These are phyloP conservation scores for Bonia amplexicaulis DNA, from an alignment of 176 grass and related monocot genomes.

Conservation along the genomic window DNA sequence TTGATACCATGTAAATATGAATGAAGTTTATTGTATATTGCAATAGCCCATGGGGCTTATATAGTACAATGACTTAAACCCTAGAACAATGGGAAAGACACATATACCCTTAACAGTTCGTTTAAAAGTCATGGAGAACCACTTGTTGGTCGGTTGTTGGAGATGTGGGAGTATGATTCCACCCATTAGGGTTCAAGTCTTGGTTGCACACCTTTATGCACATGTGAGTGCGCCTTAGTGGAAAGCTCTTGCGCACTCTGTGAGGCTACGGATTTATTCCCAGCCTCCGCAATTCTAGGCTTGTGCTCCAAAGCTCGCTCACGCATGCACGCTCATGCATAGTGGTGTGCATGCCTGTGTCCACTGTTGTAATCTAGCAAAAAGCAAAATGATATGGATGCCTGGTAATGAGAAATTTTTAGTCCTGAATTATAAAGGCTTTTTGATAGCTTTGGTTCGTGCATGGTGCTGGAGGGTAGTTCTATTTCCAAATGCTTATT, in stretches of 20 bases:
- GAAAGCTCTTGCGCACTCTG: neutral
- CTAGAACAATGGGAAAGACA: too few relatives aligned
- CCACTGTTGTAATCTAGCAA: neutral
- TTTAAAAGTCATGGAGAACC: neutral
- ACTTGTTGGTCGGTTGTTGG: neutral
- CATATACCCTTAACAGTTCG: too few relatives aligned
- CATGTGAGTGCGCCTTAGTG: neutral
- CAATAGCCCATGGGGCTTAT: too few relatives aligned
- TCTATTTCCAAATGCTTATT: neutral
- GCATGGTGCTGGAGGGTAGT: neutral
- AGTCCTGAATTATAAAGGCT: neutral
- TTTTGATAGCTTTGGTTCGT: neutral
- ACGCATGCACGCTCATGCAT: neutral
- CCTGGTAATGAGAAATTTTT: neutral
- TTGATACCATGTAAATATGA: too few relatives aligned
- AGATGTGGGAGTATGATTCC: neutral
- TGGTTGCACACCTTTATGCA: neutral
- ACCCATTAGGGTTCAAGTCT: neutral
- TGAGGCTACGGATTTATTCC: neutral
- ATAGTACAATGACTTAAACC: too few relatives aligned
- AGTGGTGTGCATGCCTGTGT: neutral
- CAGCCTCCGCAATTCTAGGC: neutral
- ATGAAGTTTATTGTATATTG: too few relatives aligned
- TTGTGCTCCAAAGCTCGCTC: neutral
- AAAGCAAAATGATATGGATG: neutral